Evolutionary conservation across 164 flowering plant genomes (phyloP).

Genomic region (Protea cynaroides): DNA sequence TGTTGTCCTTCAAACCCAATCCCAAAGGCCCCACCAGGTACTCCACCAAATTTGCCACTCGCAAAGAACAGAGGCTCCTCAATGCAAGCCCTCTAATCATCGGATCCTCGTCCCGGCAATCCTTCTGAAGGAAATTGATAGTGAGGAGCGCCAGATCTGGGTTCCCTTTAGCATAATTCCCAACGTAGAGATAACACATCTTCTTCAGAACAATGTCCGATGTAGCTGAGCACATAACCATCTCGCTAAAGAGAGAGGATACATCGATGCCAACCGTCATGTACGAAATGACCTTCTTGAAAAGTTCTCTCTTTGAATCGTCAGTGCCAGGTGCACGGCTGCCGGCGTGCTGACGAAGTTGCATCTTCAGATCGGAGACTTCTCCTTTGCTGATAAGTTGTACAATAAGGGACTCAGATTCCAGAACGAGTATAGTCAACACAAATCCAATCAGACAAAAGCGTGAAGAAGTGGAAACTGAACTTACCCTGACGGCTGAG

Average conservation of each 20-base stretch:
- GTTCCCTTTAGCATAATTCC: constrained; percentile 89
- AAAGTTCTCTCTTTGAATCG: constrained; percentile 84
- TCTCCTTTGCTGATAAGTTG: constrained; percentile 68
- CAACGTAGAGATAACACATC: constrained; percentile 96
- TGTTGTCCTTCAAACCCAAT: constrained; percentile 78
- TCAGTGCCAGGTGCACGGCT: constrained; percentile 92
- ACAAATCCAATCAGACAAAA: no score
- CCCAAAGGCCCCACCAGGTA: constrained; percentile 93
- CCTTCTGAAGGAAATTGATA: constrained; percentile 93
- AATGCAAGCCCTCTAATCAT: constrained; percentile 97
- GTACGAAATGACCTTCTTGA: constrained; percentile 92
- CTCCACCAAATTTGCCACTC: constrained; percentile 90
- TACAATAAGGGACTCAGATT: neutral
- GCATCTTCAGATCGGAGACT: constrained; percentile 88
- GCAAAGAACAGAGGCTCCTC: constrained; percentile 81
- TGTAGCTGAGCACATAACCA: constrained; percentile 99
- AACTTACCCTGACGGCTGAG: constrained; percentile 92
- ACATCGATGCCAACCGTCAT: constrained; percentile 98
- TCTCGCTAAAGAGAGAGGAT: constrained; percentile 89
- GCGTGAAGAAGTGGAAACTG: neutral
- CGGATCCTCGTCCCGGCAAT: constrained; percentile 95
- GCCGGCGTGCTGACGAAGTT: constrained; percentile 91
- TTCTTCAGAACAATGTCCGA: constrained; percentile 94
- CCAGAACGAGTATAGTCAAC: neutral
- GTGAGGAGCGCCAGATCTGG: constrained; percentile 96